Evolutionary conservation across 116 monocot species (phyloP), one percentile per base, ranked within the genome.

Genomic region (Dioscorea cayenensis): DNA sequence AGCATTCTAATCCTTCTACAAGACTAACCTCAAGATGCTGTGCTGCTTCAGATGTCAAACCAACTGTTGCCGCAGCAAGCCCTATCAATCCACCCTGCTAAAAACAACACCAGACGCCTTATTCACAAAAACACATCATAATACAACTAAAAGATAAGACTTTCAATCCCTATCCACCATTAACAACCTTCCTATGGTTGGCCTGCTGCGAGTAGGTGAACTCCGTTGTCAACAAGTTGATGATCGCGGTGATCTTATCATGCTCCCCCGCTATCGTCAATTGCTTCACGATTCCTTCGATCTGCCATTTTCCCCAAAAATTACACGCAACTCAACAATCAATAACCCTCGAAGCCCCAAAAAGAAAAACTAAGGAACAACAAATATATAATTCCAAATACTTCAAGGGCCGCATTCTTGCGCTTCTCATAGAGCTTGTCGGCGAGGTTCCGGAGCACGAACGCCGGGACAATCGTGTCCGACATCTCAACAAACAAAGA

Each of bases 341-440:
- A 29, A 70, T 18, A 19, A 25, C 49, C 55, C 63, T n/a, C 18
- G 16, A 29, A 25, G 50, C 49, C 67, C 35, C 22, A 25, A 29
- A 55, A 5, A 28, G 16, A 7, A 60, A 2, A 29, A 66, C 29
- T 20, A 71, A 18, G 49, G 4, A 65, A 20, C 29, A 35, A 16
- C 1, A 23, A 72, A 59, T 61, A 65, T 51, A 20, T 18, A 66
- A 32, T 32, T 18, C 38, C 11, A 23, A 69, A 67, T 65, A 92
- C 95, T 87, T 95, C 95, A 14, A 95, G 82, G 23, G 96, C 96
- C 0, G 96, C 96, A 78, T 88, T 92, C 81, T 96, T 96, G 18
- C 96, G 78, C 86, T 96, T 96, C 90, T 96, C 96, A 73, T 96
- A 96, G 52, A 96, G 92, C 82, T 96, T 96, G 69, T 96, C 96